A percentile compares a stretch with the other conserved stretches of the same genome.
These are phyloP conservation scores for Umbilicus rupestris DNA, from an alignment of 164 flowering plant species.

Conservation along the genomic window DNA sequence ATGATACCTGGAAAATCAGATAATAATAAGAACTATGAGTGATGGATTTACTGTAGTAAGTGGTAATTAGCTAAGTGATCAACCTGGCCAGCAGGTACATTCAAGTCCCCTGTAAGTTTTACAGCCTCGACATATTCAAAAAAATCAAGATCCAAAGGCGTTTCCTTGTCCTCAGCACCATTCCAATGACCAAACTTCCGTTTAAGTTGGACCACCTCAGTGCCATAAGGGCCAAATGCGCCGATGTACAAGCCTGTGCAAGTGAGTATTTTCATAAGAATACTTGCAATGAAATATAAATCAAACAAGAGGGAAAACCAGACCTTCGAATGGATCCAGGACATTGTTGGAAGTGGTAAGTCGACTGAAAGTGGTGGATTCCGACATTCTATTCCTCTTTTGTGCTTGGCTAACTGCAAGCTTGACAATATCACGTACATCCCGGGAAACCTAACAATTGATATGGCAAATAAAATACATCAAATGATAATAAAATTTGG, in stretches of 20 bases:
- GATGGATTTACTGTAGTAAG: neutral
- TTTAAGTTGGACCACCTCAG: slow-evolving; percentile 85
- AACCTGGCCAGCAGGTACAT: slow-evolving; percentile 99
- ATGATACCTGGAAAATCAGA: slow-evolving; percentile 50
- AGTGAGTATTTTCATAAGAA: neutral
- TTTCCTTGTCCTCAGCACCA: slow-evolving; percentile 24
- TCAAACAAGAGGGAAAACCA: slow-evolving; percentile 2
- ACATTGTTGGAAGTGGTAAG: slow-evolving; percentile 43
- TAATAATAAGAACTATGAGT: neutral
- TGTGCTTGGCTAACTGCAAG: slow-evolving; percentile 78
- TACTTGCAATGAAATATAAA: neutral
- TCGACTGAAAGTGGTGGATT: slow-evolving; percentile 59
- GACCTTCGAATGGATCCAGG: slow-evolving; percentile 89
- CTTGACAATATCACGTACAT: slow-evolving; percentile 77
- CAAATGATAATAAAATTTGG: neutral
- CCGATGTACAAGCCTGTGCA: slow-evolving; percentile 74
- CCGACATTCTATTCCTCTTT: slow-evolving; percentile 51
- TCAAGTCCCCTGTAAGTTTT: slow-evolving; percentile 88
- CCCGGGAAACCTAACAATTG: slow-evolving; percentile 48
- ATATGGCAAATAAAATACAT: neutral
- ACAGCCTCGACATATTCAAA: slow-evolving; percentile 97
- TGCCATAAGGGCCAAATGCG: slow-evolving; percentile 90
- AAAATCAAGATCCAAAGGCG: slow-evolving; percentile 60
- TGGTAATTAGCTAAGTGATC: neutral
- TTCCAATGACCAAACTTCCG: slow-evolving; percentile 89